phyloP scores from a whole-genome alignment of 331 rosid species.

The Phaseolus coccineus region DNA sequence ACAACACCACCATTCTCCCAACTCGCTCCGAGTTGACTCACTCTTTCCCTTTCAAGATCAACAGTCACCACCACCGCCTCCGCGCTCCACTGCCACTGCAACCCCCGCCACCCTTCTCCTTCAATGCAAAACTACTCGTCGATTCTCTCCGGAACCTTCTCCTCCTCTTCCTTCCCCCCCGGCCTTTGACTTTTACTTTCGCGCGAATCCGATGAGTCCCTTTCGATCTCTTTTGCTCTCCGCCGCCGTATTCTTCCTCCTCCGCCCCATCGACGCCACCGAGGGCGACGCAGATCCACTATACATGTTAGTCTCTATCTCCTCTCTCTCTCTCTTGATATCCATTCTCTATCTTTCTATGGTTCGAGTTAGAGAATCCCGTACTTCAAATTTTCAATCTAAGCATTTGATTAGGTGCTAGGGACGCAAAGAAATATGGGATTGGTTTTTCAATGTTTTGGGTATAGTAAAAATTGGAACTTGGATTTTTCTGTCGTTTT shows the following conservation, averaged over 20 bases:
- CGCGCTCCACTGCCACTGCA: conserved; percentile 44
- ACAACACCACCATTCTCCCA: background rate
- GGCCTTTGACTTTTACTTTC: conserved; percentile 60
- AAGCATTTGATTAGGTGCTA: background rate
- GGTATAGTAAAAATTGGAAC: conserved; percentile 18
- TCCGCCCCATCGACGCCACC: conserved; percentile 55
- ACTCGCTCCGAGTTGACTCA: conserved; percentile 54
- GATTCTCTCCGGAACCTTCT: conserved; percentile 46
- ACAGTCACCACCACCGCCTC: background rate
- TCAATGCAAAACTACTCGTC: conserved; percentile 49
- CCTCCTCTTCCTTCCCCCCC: background rate
- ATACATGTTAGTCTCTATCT: conserved; percentile 60
- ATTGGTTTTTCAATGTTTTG: conserved; percentile 16
- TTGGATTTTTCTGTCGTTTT: conserved; percentile 25
- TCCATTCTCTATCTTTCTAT: background rate
- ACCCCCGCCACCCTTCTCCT: conserved; percentile 26
- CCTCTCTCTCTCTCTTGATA: background rate
- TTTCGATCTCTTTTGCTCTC: conserved; percentile 55
- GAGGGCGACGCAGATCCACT: conserved; percentile 84
- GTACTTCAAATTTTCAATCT: conserved; percentile 24
- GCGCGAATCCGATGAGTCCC: conserved; percentile 61
- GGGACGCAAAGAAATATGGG: background rate
- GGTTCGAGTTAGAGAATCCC: background rate
- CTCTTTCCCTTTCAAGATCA: conserved; percentile 41
- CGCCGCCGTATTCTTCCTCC: conserved; percentile 43